phyloP scores from a whole-genome alignment of 345 rosid species.

The Citrus medica region DNA sequence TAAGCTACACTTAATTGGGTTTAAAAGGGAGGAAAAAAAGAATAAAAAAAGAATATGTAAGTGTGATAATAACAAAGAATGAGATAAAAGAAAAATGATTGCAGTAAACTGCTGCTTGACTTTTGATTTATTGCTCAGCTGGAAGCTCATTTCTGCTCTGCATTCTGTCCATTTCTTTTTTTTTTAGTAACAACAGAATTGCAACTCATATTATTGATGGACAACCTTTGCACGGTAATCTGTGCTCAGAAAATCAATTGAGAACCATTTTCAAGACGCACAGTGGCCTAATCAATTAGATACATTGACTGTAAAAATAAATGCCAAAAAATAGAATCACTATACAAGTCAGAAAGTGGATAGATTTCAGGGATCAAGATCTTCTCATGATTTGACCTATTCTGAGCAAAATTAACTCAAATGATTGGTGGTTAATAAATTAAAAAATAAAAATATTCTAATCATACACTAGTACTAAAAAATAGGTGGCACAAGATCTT shows the following conservation, averaged over 20 bases:
- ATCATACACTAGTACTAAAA: no score
- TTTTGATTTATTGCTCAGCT: background rate
- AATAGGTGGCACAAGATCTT: no score
- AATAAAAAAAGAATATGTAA: background rate
- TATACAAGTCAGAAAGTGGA: slow-evolving; percentile 3
- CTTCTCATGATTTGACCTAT: no score
- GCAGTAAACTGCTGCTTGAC: background rate
- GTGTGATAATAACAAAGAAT: background rate
- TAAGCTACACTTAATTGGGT: background rate
- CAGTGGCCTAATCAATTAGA: background rate
- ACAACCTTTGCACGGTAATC: background rate
- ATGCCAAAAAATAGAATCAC: background rate
- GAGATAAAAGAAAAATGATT: background rate
- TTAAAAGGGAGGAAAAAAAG: no score
- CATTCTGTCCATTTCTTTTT: background rate
- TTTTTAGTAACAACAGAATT: background rate
- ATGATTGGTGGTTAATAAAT: no score
- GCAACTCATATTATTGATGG: background rate
- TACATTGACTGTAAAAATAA: background rate
- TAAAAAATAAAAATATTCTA: no score
- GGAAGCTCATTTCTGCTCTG: background rate
- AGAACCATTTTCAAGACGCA: background rate
- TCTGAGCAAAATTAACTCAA: no score
- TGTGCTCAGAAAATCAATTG: background rate
- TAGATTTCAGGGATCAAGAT: background rate